Evolutionary conservation across 441 rosid genomes (phyloP).

Genomic region (Cnidoscolus chayamansa): DNA sequence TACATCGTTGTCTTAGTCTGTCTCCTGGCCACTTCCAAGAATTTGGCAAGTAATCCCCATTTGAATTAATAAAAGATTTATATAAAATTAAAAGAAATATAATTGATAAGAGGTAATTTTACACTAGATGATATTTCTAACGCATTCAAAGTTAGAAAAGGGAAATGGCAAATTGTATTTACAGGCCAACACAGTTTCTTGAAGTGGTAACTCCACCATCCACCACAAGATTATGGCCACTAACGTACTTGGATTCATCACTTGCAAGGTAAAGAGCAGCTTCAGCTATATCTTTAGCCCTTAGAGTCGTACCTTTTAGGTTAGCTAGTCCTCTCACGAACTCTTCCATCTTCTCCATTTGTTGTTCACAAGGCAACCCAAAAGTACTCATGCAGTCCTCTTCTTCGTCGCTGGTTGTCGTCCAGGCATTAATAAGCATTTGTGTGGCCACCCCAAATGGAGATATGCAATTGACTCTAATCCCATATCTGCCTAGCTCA

Average conservation of each 20-base stretch:
- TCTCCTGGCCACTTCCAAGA: not conserved
- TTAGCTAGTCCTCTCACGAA: conserved; percentile 69
- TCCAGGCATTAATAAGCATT: conserved; percentile 81
- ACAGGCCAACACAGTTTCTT: conserved; percentile 75
- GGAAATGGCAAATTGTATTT: conserved; percentile 4
- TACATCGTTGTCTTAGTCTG: not conserved
- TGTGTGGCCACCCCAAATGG: conserved; percentile 87
- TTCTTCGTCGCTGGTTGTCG: conserved; percentile 14
- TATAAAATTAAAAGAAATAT: not conserved
- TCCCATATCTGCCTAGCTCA: conserved; percentile 72
- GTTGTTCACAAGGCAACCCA: conserved; percentile 30
- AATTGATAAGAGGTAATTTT: not conserved
- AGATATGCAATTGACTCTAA: conserved; percentile 84
- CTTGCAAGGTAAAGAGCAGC: conserved; percentile 79
- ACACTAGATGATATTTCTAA: conserved; percentile 2
- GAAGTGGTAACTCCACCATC: conserved; percentile 84
- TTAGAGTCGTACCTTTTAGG: conserved; percentile 53
- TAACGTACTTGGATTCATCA: conserved; percentile 82
- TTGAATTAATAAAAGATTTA: not conserved
- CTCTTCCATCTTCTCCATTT: conserved; percentile 74
- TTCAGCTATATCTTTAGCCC: conserved; percentile 72
- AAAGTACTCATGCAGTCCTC: conserved; percentile 5
- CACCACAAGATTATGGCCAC: conserved; percentile 91
- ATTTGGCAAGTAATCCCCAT: not conserved
- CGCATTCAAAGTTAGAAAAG: not conserved